A percentile compares a stretch with the other conserved stretches of the same genome.
Conservation (phyloP, 345 rosid species). For the Gossypium raimondii region DNA sequence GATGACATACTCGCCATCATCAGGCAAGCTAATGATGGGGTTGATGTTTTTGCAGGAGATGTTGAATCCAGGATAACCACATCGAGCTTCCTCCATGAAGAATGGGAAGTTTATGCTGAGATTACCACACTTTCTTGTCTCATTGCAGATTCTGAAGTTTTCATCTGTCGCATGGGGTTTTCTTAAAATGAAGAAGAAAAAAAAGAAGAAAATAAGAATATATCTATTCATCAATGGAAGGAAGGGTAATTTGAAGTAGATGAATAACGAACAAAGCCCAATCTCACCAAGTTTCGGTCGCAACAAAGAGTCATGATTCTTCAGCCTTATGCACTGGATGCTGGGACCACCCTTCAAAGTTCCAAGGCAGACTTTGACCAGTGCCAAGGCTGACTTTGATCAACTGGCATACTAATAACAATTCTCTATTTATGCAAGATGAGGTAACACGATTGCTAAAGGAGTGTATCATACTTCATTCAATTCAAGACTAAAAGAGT, state of each 20-base stretch:
- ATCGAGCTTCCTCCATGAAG: conserved; percentile 27
- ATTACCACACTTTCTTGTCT: neutral
- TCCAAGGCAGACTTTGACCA: too few species aligned
- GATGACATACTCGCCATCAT: neutral
- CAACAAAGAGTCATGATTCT: neutral
- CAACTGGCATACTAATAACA: too few species aligned
- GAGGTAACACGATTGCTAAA: too few species aligned
- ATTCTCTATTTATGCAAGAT: too few species aligned
- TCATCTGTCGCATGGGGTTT: neutral
- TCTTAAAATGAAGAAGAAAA: neutral
- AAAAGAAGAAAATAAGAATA: neutral
- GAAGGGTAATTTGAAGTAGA: neutral
- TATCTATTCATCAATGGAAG: neutral
- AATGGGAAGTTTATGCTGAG: conserved; percentile 30
- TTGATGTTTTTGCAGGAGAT: conserved; percentile 26
- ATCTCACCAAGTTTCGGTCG: neutral
- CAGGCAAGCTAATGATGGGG: conserved; percentile 1
- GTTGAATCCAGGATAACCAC: conserved; percentile 49
- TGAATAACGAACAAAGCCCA: neutral
- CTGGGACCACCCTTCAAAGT: too few species aligned
- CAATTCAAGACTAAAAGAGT: too few species aligned
- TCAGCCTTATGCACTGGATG: neutral
- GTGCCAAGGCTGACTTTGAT: too few species aligned
- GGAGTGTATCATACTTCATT: too few species aligned
- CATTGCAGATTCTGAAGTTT: neutral